Base-by-base conservation (phyloP, 1,284 basidiomycete genomes). In the Coniferiporia sulphurascens region DNA sequence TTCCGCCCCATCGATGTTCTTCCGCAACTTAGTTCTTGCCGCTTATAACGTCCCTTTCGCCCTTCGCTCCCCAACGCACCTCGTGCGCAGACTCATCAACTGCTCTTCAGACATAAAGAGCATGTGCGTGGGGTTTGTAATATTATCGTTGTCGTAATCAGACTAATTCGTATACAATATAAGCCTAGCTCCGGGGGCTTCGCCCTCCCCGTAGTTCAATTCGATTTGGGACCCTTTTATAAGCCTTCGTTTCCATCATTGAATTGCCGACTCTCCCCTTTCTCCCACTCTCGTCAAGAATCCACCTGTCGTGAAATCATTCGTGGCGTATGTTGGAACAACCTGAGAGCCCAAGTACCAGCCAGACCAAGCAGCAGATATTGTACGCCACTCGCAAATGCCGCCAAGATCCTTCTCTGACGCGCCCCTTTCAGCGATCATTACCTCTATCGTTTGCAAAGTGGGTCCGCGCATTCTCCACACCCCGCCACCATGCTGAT, bases 351-450 rank as follows among this genome's bases (percentile, higher is more conserved):
- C 60, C 60, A 1, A 55, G 50, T 12, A 56, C 55, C 17, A 58
- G 56, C 21, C 56, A 62, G 48, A 62, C 60, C 17, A 62, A 62
- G 52, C 44, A 62, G 51, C 60, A 62, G 48, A 50, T 62, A 9
- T 62, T 62, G 59, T 60, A 32, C 27, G 49, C 22, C 35, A 46
- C 27, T 48, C 56, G 44, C 13, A 6, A 13, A 15, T 32, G 17
- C 17, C 15, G 21, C 45, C 44, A 7, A 4, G 5, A 15, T 35
- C 32, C 49, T 12, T 38, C 17, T 22, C 13, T 55, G 32, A 55
- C 44, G 15, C 44, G 36, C 22, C 48, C 21, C 22, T 60, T 41
- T 13, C 43, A 60, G 59, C 46, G 60, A 62, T 27, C 60, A 62
- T 22, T 62, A 62, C 43, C 57, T 62, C 12, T 54, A 54, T 50